Conservation (phyloP, 1,139 yeast species). For the Pichia sp. region DNA sequence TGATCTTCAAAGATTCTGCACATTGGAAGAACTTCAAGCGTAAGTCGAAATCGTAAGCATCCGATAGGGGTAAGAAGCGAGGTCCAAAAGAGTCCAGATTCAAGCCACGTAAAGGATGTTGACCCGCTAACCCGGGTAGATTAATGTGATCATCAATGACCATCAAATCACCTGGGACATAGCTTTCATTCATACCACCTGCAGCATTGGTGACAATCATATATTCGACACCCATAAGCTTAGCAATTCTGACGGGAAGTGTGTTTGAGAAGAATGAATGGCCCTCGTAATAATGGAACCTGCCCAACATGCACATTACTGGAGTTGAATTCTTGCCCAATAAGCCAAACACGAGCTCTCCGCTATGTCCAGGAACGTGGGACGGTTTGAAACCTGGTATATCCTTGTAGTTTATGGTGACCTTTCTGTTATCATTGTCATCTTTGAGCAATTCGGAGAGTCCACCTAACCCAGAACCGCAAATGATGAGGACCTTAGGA, state of each 20-base stretch:
- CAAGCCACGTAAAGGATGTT: constrained; percentile 83
- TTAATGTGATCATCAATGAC: constrained; percentile 82
- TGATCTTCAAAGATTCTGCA: constrained; percentile 38
- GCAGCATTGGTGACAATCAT: constrained; percentile 91
- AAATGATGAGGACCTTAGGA: constrained; percentile 71
- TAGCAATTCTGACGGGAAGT: constrained; percentile 76
- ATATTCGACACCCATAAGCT: constrained; percentile 49
- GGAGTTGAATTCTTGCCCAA: constrained; percentile 67
- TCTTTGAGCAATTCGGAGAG: constrained; percentile 50
- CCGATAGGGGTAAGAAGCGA: constrained; percentile 80
- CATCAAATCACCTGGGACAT: constrained; percentile 85
- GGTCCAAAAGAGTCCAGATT: constrained; percentile 78
- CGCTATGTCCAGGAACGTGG: constrained; percentile 88
- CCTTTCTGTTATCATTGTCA: constrained; percentile 20
- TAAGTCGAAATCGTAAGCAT: constrained; percentile 76
- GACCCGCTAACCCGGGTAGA: constrained; percentile 84
- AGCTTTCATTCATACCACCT: constrained; percentile 70
- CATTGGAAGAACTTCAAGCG: constrained; percentile 51
- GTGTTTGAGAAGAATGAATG: constrained; percentile 73
- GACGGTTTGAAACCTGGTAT: constrained; percentile 80
- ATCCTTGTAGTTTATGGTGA: constrained; percentile 52
- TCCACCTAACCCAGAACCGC: constrained; percentile 95
- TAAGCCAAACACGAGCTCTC: constrained; percentile 70
- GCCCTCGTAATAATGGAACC: constrained; percentile 91
- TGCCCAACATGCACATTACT: constrained; percentile 89